These are phyloP conservation scores for Ogataea trehaloabstinens DNA, from an alignment of 805 yeast species.

Conservation along the genomic window DNA sequence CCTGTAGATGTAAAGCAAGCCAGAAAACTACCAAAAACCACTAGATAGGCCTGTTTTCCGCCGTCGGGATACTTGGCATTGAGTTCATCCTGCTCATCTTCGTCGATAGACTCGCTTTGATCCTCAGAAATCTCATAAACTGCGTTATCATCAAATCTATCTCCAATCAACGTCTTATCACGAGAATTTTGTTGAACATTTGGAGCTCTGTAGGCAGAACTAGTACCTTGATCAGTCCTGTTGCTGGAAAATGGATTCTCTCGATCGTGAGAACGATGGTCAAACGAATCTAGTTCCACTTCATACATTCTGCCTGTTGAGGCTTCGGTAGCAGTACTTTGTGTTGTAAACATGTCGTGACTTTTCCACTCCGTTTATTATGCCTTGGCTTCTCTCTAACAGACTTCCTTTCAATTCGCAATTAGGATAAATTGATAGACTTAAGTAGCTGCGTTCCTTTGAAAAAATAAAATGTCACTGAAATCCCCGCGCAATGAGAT, in stretches of 20 bases:
- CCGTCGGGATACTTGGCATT: constrained; percentile 52
- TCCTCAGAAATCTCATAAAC: not conserved
- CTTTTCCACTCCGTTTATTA: too few species aligned
- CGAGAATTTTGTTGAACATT: too few species aligned
- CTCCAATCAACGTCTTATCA: not conserved
- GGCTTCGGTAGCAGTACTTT: not conserved
- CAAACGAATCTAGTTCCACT: constrained; percentile 1
- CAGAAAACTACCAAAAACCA: constrained; percentile 55
- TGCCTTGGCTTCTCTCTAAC: too few species aligned
- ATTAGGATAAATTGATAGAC: too few species aligned
- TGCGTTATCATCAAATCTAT: not conserved
- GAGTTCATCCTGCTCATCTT: constrained; percentile 15
- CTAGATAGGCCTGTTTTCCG: constrained; percentile 53
- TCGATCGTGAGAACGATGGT: not conserved
- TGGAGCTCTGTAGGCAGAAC: not conserved
- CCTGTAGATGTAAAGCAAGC: constrained; percentile 59
- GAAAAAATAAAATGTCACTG: too few species aligned
- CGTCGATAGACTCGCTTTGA: not conserved
- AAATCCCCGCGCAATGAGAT: too few species aligned
- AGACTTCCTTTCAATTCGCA: too few species aligned
- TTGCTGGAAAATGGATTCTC: not conserved
- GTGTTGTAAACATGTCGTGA: constrained; percentile 1
- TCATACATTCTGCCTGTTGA: not conserved
- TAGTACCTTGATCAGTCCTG: not conserved
- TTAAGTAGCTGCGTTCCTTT: too few species aligned